A percentile compares a stretch with the other conserved stretches of the same genome.
Evolutionary conservation across 2,329 filamentous ascomycete genomes (phyloP).

Genomic region (Proliferodiscus dingleyae): DNA sequence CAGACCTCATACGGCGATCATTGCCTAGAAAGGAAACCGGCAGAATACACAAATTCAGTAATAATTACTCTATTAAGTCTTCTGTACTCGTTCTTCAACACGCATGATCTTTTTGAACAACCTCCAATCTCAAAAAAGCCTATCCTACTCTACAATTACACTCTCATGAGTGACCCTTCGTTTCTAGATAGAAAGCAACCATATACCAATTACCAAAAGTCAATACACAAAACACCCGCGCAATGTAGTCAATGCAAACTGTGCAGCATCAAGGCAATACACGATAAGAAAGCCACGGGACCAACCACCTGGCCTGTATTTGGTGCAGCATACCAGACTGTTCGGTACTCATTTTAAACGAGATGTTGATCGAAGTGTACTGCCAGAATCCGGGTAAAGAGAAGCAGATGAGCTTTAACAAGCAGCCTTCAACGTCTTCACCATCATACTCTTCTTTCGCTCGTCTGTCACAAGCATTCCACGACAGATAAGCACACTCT

Average conservation of each 20-base stretch:
- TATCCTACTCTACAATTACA: not conserved
- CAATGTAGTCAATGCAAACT: not conserved
- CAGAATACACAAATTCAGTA: too few relatives aligned
- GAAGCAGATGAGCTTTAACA: not conserved
- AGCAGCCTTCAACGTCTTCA: slow-evolving; percentile 49
- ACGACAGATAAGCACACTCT: slow-evolving; percentile 60
- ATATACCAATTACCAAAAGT: not conserved
- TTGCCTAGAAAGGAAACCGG: too few relatives aligned
- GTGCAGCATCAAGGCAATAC: too few relatives aligned
- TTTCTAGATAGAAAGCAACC: not conserved
- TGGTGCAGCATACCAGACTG: too few relatives aligned
- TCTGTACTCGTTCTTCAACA: too few relatives aligned
- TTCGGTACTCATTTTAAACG: too few relatives aligned
- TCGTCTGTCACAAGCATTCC: slow-evolving; percentile 65
- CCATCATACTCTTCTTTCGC: slow-evolving; percentile 66
- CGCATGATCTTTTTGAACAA: not conserved
- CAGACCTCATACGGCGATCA: too few relatives aligned
- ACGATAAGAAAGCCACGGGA: too few relatives aligned
- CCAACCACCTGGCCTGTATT: too few relatives aligned
- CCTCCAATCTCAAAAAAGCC: not conserved
- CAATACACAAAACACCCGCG: not conserved
- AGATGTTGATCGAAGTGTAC: too few relatives aligned
- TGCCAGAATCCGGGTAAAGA: too few relatives aligned
- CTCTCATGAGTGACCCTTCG: not conserved
- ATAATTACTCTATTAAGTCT: too few relatives aligned